Percentiles rank a stretch among this genome's conserved stretches.
Evolutionary conservation across 2,329 filamentous ascomycete genomes (phyloP).

Genomic region (Epichloe sp.): DNA sequence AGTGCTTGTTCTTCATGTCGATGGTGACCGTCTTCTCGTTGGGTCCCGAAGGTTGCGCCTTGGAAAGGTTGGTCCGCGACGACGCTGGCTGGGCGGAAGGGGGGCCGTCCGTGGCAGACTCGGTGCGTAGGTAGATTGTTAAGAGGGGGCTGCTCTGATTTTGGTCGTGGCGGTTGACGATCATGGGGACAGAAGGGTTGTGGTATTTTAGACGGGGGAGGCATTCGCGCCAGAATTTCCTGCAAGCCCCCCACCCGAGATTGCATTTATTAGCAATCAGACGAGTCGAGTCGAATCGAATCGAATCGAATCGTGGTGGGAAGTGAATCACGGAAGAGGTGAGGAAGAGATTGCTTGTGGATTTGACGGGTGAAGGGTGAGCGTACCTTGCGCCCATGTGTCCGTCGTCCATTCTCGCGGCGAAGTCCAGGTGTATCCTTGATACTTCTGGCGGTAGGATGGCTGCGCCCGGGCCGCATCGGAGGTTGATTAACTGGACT

Average conservation of each 20-base stretch:
- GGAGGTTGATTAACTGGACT: conserved; percentile 57
- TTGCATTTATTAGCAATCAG: conserved; percentile 9
- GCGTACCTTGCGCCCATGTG: conserved; percentile 61
- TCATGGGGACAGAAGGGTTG: conserved; percentile 77
- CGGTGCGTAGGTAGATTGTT: conserved; percentile 49
- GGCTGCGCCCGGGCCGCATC: conserved; percentile 71
- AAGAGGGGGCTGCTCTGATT: conserved; percentile 45
- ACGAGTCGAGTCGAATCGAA: neutral
- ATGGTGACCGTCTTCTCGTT: conserved; percentile 40
- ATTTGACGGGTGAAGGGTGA: conserved; percentile 6
- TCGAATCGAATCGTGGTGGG: neutral
- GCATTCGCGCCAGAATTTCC: conserved; percentile 78
- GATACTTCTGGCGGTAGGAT: conserved; percentile 65
- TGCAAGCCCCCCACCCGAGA: conserved; percentile 20
- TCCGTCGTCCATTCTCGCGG: conserved; percentile 45
- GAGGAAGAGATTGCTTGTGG: conserved; percentile 13
- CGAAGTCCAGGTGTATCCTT: conserved; percentile 64
- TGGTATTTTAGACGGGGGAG: conserved; percentile 81
- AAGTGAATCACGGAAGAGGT: neutral
- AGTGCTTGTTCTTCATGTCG: conserved; percentile 50
- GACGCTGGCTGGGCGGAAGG: conserved; percentile 29
- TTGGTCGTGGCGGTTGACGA: conserved; percentile 55
- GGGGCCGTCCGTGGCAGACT: conserved; percentile 15
- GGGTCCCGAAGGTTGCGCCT: conserved; percentile 35
- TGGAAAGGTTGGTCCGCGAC: conserved; percentile 32